Conservation (phyloP, 108 stramenopile species). For the Schizochytrium sp. region DNA sequence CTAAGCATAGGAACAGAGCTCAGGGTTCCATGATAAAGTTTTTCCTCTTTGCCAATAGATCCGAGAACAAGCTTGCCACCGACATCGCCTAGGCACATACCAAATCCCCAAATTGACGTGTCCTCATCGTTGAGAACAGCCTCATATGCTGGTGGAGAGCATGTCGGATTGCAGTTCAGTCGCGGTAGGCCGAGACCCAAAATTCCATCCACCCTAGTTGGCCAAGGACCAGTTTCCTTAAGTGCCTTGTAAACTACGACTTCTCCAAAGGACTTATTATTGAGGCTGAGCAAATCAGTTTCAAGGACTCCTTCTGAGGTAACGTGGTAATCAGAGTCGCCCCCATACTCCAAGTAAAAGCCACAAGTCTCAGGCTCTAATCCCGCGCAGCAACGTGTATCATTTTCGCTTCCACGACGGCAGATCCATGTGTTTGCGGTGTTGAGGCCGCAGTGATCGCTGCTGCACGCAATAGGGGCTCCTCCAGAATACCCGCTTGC, state of each 20-base stretch:
- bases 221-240: conserved; percentile 50
- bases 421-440: conserved; percentile 9
- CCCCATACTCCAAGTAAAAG: conserved; percentile 39
- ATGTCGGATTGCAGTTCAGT: conserved; percentile 51
- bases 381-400: conserved; percentile 29
- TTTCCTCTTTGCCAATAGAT: background rate
- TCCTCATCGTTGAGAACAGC: background rate
- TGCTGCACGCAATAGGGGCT: background rate
- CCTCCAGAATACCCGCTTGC: background rate
- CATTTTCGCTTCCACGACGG: conserved; percentile 20
- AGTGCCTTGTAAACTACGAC: background rate
- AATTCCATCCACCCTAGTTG: conserved; percentile 52
- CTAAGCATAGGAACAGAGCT: conserved; percentile 32
- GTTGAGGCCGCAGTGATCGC: conserved; percentile 24
- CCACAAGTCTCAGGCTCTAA: conserved; percentile 6
- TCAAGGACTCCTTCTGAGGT: conserved; percentile 4
- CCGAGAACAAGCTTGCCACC: conserved; percentile 42
- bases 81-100: conserved; percentile 52
- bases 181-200: conserved; percentile 46
- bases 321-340: conserved; percentile 44
- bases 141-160: conserved; percentile 43
- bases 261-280: background rate
- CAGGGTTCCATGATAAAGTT: background rate
- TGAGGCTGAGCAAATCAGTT: background rate
- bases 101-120: background rate